phyloP scores from a whole-genome alignment of 225 moss, liverwort and hornwort species.

The Pleurozium schreberi region DNA sequence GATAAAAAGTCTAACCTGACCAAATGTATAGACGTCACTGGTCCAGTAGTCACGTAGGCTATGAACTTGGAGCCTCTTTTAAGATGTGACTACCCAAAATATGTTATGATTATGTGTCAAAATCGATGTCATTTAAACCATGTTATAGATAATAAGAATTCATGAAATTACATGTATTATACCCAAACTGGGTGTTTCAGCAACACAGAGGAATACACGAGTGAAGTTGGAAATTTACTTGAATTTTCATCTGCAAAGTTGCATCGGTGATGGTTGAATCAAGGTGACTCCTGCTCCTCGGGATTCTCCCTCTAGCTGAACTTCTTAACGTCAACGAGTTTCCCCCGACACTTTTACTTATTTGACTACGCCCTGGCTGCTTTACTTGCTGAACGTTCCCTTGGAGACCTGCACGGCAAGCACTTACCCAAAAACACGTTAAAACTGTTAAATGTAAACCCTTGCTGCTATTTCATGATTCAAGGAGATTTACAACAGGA shows the following conservation, averaged over 20 bases:
- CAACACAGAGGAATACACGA: not conserved
- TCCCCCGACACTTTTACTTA: not conserved
- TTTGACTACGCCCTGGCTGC: not conserved
- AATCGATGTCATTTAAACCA: not conserved
- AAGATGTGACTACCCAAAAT: not conserved
- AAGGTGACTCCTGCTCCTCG: not conserved
- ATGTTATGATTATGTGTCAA: not conserved
- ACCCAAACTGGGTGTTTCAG: not conserved
- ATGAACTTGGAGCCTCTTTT: not conserved
- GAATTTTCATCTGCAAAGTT: constrained; percentile 1
- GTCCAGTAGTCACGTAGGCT: not conserved
- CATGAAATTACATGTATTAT: not conserved
- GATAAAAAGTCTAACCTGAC: not conserved
- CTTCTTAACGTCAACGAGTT: not conserved
- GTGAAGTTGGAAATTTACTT: not conserved
- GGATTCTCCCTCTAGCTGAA: not conserved
- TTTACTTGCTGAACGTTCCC: not conserved
- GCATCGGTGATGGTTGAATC: not conserved
- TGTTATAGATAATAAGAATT: not conserved
- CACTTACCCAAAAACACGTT: not conserved
- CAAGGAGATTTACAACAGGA: not conserved
- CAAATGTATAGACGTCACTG: not conserved
- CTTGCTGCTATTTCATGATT: not conserved
- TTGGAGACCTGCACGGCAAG: not conserved
- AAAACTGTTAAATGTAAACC: not conserved